Base-by-base conservation (phyloP, 1,139 yeast species). In the Blastobotrys proliferans region DNA sequence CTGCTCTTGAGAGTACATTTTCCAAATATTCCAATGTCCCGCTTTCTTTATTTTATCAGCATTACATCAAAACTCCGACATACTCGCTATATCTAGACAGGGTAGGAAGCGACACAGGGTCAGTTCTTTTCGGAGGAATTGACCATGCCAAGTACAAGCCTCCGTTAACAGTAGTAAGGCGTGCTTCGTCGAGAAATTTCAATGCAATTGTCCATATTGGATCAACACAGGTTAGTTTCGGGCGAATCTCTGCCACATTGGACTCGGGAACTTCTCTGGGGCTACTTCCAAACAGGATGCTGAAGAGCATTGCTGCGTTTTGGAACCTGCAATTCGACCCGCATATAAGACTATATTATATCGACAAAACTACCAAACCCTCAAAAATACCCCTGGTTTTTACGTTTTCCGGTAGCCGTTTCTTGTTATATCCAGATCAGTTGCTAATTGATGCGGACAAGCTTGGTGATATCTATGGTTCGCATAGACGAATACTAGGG, bases 91-190 rank as follows among this genome's bases (percentile, higher is more conserved):
- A 43, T 34, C 42, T 57, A 43, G 50, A 55, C 37, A 43, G 46
- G 4, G 38, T 49, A 6, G 47, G 47, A 10, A 46, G 53, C 13
- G 52, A 57, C 17, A 40, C 58, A 3, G 79, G 79, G 5, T 51
- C 62, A 34, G 60, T 73, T 33, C 45, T 63, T 38, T 73, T 73
- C 57, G 78, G 78, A 2, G 79, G 76, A 4, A 63, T 74, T 38
- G 79, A 74, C 54, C 68, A 70, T 46, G 69, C 73, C 38, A 73
- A 73, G 53, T 72, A 68, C 53, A 37, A 58, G 1, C 76, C 76
- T 3, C 43, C 52, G 6, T 60, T 71, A 45, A 52, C 48, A 32
- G 35, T 50, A 2, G 41, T 55, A 16, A 51, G 51, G 5, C 46
- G 59, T 14, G 42, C 48, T 30, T 40, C 24, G 30, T 44, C 8